Conservation (phyloP, 75 land plant genomes). For the Azolla pinnata region DNA sequence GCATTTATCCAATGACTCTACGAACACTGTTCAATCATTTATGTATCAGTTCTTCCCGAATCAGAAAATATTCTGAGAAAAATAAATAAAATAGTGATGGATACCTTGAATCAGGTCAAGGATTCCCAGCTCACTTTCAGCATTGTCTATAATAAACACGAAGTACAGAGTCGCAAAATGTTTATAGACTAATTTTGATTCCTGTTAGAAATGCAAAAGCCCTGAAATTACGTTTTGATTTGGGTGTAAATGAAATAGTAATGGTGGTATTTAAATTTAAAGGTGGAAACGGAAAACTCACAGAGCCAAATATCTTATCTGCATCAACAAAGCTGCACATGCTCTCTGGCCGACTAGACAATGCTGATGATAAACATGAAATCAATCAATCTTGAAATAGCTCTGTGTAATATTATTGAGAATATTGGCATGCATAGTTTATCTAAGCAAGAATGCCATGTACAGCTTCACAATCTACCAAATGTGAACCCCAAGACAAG, state of each 20-base stretch:
- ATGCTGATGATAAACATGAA: slow-evolving; percentile 27
- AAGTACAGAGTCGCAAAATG: slow-evolving; percentile 91
- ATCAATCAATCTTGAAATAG: background rate
- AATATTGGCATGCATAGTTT: too few relatives aligned
- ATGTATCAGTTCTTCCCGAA: slow-evolving; percentile 2
- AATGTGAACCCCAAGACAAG: too few relatives aligned
- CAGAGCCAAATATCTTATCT: slow-evolving; percentile 77
- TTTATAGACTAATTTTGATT: slow-evolving; percentile 77
- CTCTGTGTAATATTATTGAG: too few relatives aligned
- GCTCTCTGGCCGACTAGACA: slow-evolving; percentile 72
- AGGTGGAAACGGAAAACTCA: too few relatives aligned
- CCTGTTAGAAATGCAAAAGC: slow-evolving; percentile 39
- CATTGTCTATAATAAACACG: slow-evolving; percentile 75
- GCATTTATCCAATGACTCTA: slow-evolving; percentile 88
- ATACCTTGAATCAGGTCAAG: slow-evolving; percentile 99
- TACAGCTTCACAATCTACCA: too few relatives aligned
- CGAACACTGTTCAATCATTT: slow-evolving; percentile 59
- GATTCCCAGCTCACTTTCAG: slow-evolving; percentile 93
- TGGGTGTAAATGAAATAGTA: too few relatives aligned
- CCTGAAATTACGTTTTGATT: background rate
- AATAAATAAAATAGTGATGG: too few relatives aligned
- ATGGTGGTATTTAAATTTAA: too few relatives aligned
- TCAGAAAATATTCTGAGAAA: too few relatives aligned
- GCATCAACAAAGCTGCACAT: slow-evolving; percentile 79
- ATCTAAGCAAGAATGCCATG: too few relatives aligned